Base-by-base conservation (phyloP, 2,329 filamentous ascomycete species). In the Alternaria sp. region DNA sequence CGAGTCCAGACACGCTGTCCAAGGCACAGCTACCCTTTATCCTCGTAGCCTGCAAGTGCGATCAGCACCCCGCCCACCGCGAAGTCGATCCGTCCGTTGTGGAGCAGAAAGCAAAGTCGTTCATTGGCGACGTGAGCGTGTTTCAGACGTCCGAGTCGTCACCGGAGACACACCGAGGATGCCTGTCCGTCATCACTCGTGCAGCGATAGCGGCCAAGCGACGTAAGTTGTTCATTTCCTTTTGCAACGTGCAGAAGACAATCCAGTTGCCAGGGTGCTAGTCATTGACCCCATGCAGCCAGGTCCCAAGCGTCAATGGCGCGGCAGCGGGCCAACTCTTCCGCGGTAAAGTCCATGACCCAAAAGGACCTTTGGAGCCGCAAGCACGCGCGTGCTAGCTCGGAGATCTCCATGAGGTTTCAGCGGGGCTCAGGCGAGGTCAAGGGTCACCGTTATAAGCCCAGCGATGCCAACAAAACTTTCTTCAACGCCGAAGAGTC, bases 41-140 rank as follows among this genome's bases (percentile, higher is more conserved):
- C 62, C 85, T 97, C 40, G 91, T 96, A 51, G 92, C 92, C 54
- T 94, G 89, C 77, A 97, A 97, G 82, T 96, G 92, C 81, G 94
- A 97, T 76, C 86, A 88, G 50, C 88, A 89, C 46, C 86, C 89
- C 62, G 84, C 86, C 57, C 81, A 87, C 58, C 88, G 90, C 71
- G 85, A 92, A 72, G 83, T 96, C 55, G 88, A 94, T 71, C 85
- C 89, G 13, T 83, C 87, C 28, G 84, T 81, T 54, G 84, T 95
- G 56, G 88, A 91, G 70, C 79, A 85, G 48, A 82, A 85, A 64
- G 91, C 90, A 37, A 82, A 79, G 63, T 73, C 77, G 67, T 85
- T 89, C 59, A 84, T 89, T 14, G 90, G 87, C 67, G 84, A 77
- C 39, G 71, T 94, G 61, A 86, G 87, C 61, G 87, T 89, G 53